Evolutionary conservation across 2,329 filamentous ascomycete species (phyloP).

Genomic region (Xylaria multiplex): DNA sequence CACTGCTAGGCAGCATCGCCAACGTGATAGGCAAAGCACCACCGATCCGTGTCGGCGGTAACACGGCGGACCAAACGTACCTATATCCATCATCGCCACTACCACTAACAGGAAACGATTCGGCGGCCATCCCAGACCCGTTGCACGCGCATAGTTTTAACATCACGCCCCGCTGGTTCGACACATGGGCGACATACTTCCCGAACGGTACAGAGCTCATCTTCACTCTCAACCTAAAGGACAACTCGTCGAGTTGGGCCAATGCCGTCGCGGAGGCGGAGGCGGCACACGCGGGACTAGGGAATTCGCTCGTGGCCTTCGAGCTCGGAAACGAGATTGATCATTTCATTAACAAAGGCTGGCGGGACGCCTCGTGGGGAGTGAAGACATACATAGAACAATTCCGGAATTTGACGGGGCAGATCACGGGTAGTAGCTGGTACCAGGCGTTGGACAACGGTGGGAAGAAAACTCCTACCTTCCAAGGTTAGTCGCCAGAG

Average conservation of each 20-base stretch:
- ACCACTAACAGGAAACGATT: slow-evolving; percentile 45
- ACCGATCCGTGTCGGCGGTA: slow-evolving; percentile 50
- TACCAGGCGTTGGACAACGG: slow-evolving; percentile 36
- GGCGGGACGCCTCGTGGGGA: slow-evolving; percentile 48
- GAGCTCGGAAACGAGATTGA: slow-evolving; percentile 53
- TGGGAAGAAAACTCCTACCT: no score
- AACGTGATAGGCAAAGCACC: slow-evolving; percentile 47
- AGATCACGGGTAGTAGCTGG: slow-evolving; percentile 47
- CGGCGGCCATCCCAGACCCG: slow-evolving; percentile 44
- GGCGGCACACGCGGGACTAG: slow-evolving; percentile 46
- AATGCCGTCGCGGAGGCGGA: slow-evolving; percentile 47
- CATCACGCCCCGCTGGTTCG: slow-evolving; percentile 50
- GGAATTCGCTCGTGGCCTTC: slow-evolving; percentile 45
- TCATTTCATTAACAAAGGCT: slow-evolving; percentile 51
- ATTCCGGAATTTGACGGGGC: slow-evolving; percentile 48
- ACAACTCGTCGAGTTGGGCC: slow-evolving; percentile 47
- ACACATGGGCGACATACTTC: slow-evolving; percentile 49
- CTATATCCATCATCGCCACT: slow-evolving; percentile 42
- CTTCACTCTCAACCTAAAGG: slow-evolving; percentile 50
- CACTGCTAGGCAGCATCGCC: slow-evolving; percentile 44
- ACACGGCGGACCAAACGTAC: slow-evolving; percentile 51
- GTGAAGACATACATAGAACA: slow-evolving; percentile 48
- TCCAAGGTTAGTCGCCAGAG: no score
- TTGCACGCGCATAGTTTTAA: slow-evolving; percentile 45
- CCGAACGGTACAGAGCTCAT: slow-evolving; percentile 47